Evolutionary conservation across 345 rosid genomes (phyloP).

Genomic region (Erysimum cheiranthoides): DNA sequence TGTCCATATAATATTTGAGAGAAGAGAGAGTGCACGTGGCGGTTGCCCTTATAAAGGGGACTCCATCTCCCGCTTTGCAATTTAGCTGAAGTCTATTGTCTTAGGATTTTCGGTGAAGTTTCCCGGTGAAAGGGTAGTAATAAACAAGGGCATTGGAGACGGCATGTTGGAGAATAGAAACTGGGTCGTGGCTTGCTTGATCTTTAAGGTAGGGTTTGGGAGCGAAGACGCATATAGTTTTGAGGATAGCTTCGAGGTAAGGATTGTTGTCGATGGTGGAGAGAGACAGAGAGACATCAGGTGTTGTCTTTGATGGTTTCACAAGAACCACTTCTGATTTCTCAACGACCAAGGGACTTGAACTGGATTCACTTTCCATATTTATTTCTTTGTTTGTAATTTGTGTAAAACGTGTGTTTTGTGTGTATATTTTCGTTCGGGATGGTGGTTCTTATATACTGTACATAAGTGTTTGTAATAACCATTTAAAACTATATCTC

Average conservation of each 20-base stretch:
- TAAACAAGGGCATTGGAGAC: slow-evolving; percentile 52
- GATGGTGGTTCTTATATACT: not conserved
- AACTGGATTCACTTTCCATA: not conserved
- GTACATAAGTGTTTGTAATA: not conserved
- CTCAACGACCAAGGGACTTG: slow-evolving; percentile 3
- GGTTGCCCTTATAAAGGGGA: slow-evolving; percentile 57
- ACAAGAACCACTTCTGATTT: slow-evolving; percentile 41
- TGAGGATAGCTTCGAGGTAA: slow-evolving; percentile 34
- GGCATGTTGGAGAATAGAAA: slow-evolving; percentile 45
- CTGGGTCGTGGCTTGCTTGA: slow-evolving; percentile 30
- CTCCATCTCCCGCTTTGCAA: slow-evolving; percentile 52
- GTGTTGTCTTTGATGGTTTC: slow-evolving; percentile 57
- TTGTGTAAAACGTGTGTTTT: not conserved
- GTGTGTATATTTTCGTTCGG: not conserved
- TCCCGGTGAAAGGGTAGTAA: slow-evolving; percentile 63
- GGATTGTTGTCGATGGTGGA: slow-evolving; percentile 56
- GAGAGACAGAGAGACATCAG: slow-evolving; percentile 47
- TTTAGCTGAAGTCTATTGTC: slow-evolving; percentile 48
- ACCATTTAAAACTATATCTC: not conserved
- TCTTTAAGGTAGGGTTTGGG: slow-evolving; percentile 6
- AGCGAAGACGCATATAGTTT: slow-evolving; percentile 46
- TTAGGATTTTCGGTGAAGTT: slow-evolving; percentile 47
- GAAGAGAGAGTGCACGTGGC: slow-evolving; percentile 48
- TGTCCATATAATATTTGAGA: slow-evolving; percentile 49
- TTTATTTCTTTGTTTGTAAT: not conserved